A percentile compares a stretch with the other conserved stretches of the same genome.
Evolutionary conservation across 2,329 filamentous ascomycete genomes (phyloP).

Genomic region (Colletotrichum tropicicola): DNA sequence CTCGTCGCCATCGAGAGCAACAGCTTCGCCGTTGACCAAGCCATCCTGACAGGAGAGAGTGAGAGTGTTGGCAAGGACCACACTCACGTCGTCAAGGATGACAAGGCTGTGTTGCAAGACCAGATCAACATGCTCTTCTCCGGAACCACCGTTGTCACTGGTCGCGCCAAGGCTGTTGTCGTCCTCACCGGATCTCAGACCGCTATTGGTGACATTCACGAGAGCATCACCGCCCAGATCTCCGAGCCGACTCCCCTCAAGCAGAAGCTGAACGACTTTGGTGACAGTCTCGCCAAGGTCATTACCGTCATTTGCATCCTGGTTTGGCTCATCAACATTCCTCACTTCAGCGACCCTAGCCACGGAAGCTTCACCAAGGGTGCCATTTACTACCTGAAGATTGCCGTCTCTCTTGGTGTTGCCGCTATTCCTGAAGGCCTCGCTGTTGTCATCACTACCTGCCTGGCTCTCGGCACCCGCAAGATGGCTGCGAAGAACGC

Average conservation of each 20-base stretch:
- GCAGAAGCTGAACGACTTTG: conserved; percentile 99
- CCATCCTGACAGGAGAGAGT: conserved; percentile 95
- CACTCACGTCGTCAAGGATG: conserved; percentile 72
- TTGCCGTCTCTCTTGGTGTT: conserved; percentile 96
- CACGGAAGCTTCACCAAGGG: conserved; percentile 96
- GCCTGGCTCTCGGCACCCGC: conserved; percentile 91
- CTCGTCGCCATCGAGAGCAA: conserved; percentile 93
- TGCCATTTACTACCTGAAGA: conserved; percentile 99
- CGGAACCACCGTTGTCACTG: conserved; percentile 95
- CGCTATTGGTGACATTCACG: conserved; percentile 97
- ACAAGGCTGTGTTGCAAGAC: conserved; percentile 93
- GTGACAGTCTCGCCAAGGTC: conserved; percentile 94
- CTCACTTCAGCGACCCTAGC: conserved; percentile 93
- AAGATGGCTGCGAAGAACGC: conserved; percentile 99
- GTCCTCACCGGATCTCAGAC: conserved; percentile 89
- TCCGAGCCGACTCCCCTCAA: conserved; percentile 97
- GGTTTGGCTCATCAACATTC: conserved; percentile 98
- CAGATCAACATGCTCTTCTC: conserved; percentile 99
- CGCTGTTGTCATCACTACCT: conserved; percentile 98
- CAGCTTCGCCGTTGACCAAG: conserved; percentile 96
- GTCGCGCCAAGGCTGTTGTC: conserved; percentile 90
- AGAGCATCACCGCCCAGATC: conserved; percentile 97
- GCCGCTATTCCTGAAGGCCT: conserved; percentile 97
- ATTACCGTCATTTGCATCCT: conserved; percentile 96
- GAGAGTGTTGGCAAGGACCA: conserved; percentile 94